Evolutionary conservation across 495 filamentous ascomycete genomes (phyloP).

Genomic region (Cercophora scortea): DNA sequence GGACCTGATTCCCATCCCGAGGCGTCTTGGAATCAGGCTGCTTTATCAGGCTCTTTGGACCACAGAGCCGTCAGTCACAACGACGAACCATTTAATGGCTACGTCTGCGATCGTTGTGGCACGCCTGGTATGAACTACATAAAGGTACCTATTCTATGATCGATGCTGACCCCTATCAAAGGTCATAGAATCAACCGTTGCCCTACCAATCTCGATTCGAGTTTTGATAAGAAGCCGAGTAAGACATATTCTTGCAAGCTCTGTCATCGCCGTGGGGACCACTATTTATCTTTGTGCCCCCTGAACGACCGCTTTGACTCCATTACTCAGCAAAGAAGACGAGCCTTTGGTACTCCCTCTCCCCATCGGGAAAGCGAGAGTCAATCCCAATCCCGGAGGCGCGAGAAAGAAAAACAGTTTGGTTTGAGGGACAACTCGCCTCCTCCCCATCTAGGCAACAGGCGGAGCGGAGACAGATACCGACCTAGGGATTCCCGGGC

Average conservation of each 20-base stretch:
- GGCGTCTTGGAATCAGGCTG: too few species aligned
- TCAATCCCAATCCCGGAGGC: neutral
- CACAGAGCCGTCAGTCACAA: too few species aligned
- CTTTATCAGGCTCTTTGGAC: too few species aligned
- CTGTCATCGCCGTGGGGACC: conserved; percentile 22
- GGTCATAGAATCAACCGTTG: conserved; percentile 33
- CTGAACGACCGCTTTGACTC: conserved; percentile 18
- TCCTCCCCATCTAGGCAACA: neutral
- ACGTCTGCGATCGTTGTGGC: conserved; percentile 30
- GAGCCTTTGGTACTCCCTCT: neutral
- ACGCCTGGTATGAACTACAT: conserved; percentile 18
- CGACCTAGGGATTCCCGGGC: neutral
- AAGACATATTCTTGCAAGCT: conserved; percentile 25
- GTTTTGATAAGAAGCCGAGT: conserved; percentile 19
- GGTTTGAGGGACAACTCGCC: neutral
- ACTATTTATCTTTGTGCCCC: conserved; percentile 28
- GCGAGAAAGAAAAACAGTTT: neutral
- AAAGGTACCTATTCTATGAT: neutral
- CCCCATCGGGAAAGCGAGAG: neutral
- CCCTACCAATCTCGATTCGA: conserved; percentile 33
- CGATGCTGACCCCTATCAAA: conserved; percentile 6
- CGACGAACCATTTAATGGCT: neutral
- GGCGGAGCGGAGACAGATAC: neutral
- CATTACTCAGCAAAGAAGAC: conserved; percentile 10
- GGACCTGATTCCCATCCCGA: too few species aligned